Percentiles rank a stretch among this genome's conserved stretches.
Evolutionary conservation across 2,329 filamentous ascomycete species (phyloP).

Genomic region (Leptographium galeiforme): DNA sequence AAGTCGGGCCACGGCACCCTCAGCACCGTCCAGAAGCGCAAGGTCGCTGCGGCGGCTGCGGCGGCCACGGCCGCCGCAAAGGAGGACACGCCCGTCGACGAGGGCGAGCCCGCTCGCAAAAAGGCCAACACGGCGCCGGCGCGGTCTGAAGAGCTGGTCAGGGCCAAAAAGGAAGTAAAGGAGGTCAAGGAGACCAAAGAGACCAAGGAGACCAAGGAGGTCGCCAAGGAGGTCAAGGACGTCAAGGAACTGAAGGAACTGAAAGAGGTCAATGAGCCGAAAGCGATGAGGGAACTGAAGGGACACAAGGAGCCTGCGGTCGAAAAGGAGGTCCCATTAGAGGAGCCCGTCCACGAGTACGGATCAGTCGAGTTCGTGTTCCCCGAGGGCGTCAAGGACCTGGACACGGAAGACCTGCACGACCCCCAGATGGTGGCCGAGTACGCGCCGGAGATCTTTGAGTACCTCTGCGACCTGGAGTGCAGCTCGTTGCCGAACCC

Average conservation of each 20-base stretch:
- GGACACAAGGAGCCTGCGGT: conserved; percentile 20
- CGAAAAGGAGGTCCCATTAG: conserved; percentile 20
- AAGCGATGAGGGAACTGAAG: conserved; percentile 9
- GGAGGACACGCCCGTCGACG: conserved; percentile 44
- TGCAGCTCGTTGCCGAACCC: conserved; percentile 68
- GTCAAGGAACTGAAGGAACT: not conserved
- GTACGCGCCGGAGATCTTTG: conserved; percentile 94
- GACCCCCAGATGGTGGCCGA: conserved; percentile 97
- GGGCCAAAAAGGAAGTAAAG: conserved; percentile 21
- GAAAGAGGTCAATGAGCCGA: not conserved
- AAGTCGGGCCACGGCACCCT: conserved; percentile 57
- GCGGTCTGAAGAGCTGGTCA: conserved; percentile 35
- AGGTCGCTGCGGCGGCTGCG: conserved; percentile 23
- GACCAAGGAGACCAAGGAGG: not conserved
- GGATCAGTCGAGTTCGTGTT: conserved; percentile 15
- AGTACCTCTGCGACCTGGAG: conserved; percentile 84
- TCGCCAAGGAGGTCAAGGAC: not conserved
- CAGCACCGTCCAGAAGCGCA: conserved; percentile 54
- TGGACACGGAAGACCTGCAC: conserved; percentile 78
- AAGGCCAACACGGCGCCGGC: conserved; percentile 38
- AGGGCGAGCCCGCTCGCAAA: conserved; percentile 56
- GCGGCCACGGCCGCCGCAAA: conserved; percentile 39
- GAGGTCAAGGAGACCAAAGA: not conserved
- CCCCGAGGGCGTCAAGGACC: conserved; percentile 39
- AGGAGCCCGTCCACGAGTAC: conserved; percentile 15